Percentiles rank a stretch among this genome's conserved stretches.
Conservation (phyloP, 106 monocot species). For the Allium cepa region DNA sequence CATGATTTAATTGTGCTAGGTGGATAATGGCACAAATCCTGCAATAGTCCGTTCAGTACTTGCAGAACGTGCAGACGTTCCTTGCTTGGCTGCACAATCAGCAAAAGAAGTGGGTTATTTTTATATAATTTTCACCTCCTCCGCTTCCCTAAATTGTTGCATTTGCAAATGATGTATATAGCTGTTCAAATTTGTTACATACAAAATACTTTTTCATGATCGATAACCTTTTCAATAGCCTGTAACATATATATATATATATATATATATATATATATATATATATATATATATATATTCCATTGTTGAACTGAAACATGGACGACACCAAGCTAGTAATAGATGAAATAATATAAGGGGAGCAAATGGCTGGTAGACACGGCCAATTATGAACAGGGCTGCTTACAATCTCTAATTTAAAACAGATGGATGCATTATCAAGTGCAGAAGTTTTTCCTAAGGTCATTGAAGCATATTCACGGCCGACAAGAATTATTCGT, state of each 20-base stretch:
- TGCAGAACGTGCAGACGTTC: conserved; percentile 55
- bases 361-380: neutral
- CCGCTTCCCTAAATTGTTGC: neutral
- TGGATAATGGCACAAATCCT: conserved; percentile 57
- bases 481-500: conserved; percentile 89
- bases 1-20: conserved; percentile 21
- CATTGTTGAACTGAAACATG: too few species aligned
- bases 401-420: neutral
- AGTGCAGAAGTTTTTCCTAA: conserved; percentile 55
- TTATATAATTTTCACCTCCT: neutral
- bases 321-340: neutral
- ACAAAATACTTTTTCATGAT: neutral
- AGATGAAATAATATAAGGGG: neutral
- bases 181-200: neutral
- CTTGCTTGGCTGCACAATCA: conserved; percentile 59
- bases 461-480: conserved; percentile 81
- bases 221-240: neutral
- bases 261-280: too few species aligned
- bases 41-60: conserved; percentile 64
- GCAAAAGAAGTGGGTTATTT: conserved; percentile 39
- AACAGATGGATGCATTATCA: conserved; percentile 75
- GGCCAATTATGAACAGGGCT: neutral
- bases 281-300: too few species aligned
- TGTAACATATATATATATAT: too few species aligned
- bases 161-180: neutral